These are phyloP conservation scores for Aristolochia californica DNA, from an alignment of 164 flowering plant genomes.

Conservation along the genomic window DNA sequence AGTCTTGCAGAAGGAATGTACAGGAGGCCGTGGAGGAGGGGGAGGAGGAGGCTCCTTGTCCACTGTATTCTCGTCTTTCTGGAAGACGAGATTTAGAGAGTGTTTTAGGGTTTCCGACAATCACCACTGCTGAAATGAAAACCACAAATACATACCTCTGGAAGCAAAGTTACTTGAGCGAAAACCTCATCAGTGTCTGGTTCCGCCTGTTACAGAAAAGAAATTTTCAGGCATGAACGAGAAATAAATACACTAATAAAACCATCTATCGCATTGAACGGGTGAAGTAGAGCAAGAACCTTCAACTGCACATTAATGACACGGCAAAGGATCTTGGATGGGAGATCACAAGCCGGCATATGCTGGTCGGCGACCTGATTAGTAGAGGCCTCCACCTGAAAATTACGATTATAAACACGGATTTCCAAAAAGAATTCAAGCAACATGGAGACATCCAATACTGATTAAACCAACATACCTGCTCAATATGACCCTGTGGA, in stretches of 20 bases:
- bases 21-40: constrained; percentile 52
- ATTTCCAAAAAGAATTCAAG: neutral
- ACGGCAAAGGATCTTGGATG: constrained; percentile 71
- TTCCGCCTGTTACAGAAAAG: constrained; percentile 48
- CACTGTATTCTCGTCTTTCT: constrained; percentile 60
- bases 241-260: neutral
- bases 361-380: constrained; percentile 65
- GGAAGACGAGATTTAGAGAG: neutral
- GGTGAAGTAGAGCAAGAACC: constrained; percentile 25
- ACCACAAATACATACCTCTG: constrained; percentile 39
- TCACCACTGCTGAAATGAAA: too few relatives aligned
- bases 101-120: too few relatives aligned
- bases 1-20: constrained; percentile 94
- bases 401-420: neutral
- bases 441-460: neutral
- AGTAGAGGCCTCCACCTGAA: constrained; percentile 75
- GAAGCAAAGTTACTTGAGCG: constrained; percentile 75
- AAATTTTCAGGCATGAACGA: neutral
- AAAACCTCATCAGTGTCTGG: constrained; percentile 89
- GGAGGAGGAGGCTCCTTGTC: constrained; percentile 50
- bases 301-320: constrained; percentile 46
- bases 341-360: constrained; percentile 54
- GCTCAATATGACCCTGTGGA: constrained; percentile 89
- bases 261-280: neutral
- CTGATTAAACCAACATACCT: constrained; percentile 28